phyloP scores from a whole-genome alignment of 768 basidiomycete genomes.

The Mycena chlorophos region DNA sequence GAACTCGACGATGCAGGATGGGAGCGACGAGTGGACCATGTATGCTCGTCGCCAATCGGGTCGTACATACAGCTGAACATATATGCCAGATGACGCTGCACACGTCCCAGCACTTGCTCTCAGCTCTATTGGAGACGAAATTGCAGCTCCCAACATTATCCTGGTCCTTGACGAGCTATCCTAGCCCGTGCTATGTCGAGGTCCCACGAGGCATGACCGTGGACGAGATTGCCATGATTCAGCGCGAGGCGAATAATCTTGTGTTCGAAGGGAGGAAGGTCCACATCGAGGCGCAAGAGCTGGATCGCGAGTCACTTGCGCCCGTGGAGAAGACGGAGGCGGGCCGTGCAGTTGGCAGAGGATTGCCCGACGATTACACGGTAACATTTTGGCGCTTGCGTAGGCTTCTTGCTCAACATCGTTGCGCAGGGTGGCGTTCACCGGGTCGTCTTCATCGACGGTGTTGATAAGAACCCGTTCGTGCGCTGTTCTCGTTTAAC shows the following conservation, averaged over 20 bases:
- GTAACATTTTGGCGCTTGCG: neutral
- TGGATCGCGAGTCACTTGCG: slow-evolving; percentile 42
- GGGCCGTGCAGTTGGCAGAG: slow-evolving; percentile 56
- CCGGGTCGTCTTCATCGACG: slow-evolving; percentile 81
- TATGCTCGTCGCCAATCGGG: slow-evolving; percentile 34
- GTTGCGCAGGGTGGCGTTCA: slow-evolving; percentile 67
- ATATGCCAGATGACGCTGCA: slow-evolving; percentile 72
- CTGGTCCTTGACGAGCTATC: slow-evolving; percentile 75
- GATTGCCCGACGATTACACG: slow-evolving; percentile 70
- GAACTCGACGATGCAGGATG: slow-evolving; percentile 61
- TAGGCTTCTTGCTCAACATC: neutral
- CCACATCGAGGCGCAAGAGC: slow-evolving; percentile 73
- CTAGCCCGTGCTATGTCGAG: slow-evolving; percentile 76
- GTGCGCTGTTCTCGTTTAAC: neutral
- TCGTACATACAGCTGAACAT: neutral
- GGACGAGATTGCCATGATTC: slow-evolving; percentile 62
- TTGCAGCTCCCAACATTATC: slow-evolving; percentile 71
- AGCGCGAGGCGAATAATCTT: slow-evolving; percentile 61
- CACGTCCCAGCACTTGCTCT: slow-evolving; percentile 81
- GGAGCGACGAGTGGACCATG: slow-evolving; percentile 72
- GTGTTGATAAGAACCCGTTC: slow-evolving; percentile 77
- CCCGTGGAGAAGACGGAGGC: slow-evolving; percentile 40
- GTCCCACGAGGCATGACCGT: slow-evolving; percentile 64
- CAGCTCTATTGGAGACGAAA: slow-evolving; percentile 69
- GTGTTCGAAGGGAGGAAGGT: slow-evolving; percentile 71